Base-by-base conservation (phyloP, 371 early-diverging fungal species). In the Mucor racemosus region DNA sequence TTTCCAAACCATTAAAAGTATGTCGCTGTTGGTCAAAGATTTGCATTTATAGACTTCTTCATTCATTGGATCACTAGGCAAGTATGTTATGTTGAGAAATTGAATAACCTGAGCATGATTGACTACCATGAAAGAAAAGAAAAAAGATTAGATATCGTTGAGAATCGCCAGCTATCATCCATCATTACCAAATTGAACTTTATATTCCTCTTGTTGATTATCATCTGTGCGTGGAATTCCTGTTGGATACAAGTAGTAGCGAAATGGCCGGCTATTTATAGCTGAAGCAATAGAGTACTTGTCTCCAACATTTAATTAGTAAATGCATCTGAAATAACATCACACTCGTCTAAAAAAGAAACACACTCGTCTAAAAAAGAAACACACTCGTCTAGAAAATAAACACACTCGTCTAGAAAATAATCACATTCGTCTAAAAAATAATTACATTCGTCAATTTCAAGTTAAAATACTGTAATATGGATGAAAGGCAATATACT, bases 1-100 rank as follows among this genome's bases (percentile, higher is more conserved):
- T 64, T 64, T 64, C 35, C 60, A 68, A 42, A 68, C 64, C 55
- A 64, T 55, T 60, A 60, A 68, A 68, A 68, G 60, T 68, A 68
- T 63, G 64, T 68, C 55, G 60, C 60, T 68, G 55, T 64, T 67
- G 57, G 64, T 44, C 64, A 68, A 59, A 60, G 59, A 60, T 64
- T 55, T 64, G 60, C 64, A 64, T 54, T 64, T 60, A 55, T 68
- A 68, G 59, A 68, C 63, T 62, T 62, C 63, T 62, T 68, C 60
- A 62, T 68, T 68, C 59, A 62, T 62, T 62, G 68, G 58, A 68
- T 68, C 63, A 64, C 63, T 60, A 33, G 60, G 44, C 64, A 68
- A 55, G 55, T 62, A 62, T 63, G 42, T 42, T 58, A 44, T 48
- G 58, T 67, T 62, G 35, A 68, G 59, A 63, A 62, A 63, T 42